phyloP scores from a whole-genome alignment of 768 basidiomycete genomes.

The Jaapia argillacea region DNA sequence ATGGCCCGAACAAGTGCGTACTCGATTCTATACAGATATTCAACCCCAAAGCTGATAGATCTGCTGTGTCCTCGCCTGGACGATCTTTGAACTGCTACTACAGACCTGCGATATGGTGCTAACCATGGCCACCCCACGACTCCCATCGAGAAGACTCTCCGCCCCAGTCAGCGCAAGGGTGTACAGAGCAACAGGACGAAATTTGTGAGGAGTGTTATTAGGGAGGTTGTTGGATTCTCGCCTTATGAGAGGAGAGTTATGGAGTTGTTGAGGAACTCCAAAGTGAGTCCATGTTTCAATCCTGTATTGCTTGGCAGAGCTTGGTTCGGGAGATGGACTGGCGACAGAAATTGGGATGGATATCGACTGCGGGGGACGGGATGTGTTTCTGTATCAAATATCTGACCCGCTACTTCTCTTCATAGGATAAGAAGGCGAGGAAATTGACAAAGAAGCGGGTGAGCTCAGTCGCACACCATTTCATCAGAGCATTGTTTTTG shows the following conservation, averaged over 20 bases:
- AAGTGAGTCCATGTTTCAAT: slow-evolving; percentile 39
- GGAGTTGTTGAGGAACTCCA: slow-evolving; percentile 97
- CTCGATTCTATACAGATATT: background rate
- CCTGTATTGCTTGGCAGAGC: background rate
- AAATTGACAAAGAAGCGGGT: slow-evolving; percentile 99
- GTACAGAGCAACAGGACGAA: slow-evolving; percentile 81
- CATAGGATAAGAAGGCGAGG: slow-evolving; percentile 95
- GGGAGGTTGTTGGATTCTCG: slow-evolving; percentile 96
- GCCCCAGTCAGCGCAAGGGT: slow-evolving; percentile 91
- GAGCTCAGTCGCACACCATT: slow-evolving; percentile 21
- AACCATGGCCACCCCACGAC: slow-evolving; percentile 91
- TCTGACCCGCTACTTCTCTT: slow-evolving; percentile 2
- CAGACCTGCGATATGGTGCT: slow-evolving; percentile 77
- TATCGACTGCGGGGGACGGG: too few species aligned
- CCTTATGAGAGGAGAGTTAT: slow-evolving; percentile 97
- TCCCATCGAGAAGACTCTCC: slow-evolving; percentile 58
- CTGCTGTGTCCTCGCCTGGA: background rate
- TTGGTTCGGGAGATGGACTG: too few species aligned
- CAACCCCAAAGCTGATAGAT: too few species aligned
- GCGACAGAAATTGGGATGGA: too few species aligned
- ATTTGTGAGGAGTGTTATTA: slow-evolving; percentile 87
- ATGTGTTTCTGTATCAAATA: too few species aligned
- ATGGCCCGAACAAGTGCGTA: slow-evolving; percentile 74
- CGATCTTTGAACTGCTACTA: slow-evolving; percentile 3
- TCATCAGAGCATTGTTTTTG: slow-evolving; percentile 3